phyloP scores from a whole-genome alignment of 352 stramenopile genomes.

The Phytopythium oedochilum region DNA sequence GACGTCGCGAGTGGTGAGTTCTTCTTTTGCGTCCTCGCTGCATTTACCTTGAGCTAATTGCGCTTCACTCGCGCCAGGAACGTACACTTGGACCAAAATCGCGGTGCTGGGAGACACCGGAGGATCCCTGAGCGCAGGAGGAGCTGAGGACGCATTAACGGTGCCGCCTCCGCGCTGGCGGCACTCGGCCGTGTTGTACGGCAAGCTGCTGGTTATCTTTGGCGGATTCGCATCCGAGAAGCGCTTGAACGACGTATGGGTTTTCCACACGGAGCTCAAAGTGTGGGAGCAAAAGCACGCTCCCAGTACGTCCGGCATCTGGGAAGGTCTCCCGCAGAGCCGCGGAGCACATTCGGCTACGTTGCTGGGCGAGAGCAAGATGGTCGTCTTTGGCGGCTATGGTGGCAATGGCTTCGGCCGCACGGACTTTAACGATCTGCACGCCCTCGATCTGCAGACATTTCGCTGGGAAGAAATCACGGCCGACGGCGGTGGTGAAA shows the following conservation, averaged over 20 bases:
- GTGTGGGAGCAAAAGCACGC: conserved; percentile 92
- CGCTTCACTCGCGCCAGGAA: conserved; percentile 11
- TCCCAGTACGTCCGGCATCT: conserved; percentile 55
- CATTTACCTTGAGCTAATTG: neutral
- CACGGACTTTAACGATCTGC: conserved; percentile 95
- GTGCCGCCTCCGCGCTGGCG: conserved; percentile 69
- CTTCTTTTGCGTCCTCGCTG: neutral
- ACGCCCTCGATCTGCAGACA: conserved; percentile 87
- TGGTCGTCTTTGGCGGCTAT: conserved; percentile 96
- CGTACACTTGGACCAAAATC: conserved; percentile 70
- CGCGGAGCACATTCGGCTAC: conserved; percentile 90
- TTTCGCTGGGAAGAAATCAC: conserved; percentile 90
- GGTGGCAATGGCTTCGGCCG: conserved; percentile 93
- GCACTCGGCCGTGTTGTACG: conserved; percentile 76
- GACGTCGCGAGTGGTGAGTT: conserved; percentile 82
- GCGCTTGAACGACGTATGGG: conserved; percentile 96
- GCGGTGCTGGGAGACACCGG: neutral
- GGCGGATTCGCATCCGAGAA: conserved; percentile 92
- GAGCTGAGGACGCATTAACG: conserved; percentile 9
- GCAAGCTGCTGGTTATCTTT: conserved; percentile 92
- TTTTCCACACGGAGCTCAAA: conserved; percentile 92
- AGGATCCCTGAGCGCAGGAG: neutral
- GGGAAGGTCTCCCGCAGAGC: conserved; percentile 87
- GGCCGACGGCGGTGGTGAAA: conserved; percentile 66
- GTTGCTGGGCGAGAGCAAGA: conserved; percentile 75